These are phyloP conservation scores for Papilionanthe hybrid DNA, from an alignment of 116 monocot species.

Conservation along the genomic window DNA sequence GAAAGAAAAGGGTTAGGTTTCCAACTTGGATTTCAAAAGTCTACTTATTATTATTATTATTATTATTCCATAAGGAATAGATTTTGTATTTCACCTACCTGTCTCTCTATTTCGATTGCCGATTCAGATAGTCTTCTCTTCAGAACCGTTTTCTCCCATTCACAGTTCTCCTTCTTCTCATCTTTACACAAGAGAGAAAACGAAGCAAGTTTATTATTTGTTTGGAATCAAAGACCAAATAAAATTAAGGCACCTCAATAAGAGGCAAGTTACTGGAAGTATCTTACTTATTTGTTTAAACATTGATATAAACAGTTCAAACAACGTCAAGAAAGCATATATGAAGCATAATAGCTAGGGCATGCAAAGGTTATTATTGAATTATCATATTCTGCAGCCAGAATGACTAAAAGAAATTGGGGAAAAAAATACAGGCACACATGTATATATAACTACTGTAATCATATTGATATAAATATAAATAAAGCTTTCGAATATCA, in stretches of 20 bases:
- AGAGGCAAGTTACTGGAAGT: background rate
- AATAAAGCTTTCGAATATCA: too few species aligned
- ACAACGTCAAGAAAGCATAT: background rate
- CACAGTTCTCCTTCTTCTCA: conserved; percentile 55
- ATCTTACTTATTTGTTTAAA: background rate
- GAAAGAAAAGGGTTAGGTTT: conserved; percentile 8
- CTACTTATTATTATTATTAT: background rate
- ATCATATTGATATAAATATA: too few species aligned
- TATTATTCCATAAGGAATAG: background rate
- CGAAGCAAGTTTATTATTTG: background rate
- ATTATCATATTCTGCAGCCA: too few species aligned
- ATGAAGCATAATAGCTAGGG: too few species aligned
- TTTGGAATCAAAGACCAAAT: background rate
- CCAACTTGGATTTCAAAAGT: background rate
- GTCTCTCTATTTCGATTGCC: conserved; percentile 77
- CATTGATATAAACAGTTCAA: background rate
- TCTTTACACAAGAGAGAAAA: conserved; percentile 24
- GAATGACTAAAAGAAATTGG: too few species aligned
- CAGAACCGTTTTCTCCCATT: conserved; percentile 60
- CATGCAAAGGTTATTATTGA: too few species aligned
- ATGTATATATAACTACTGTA: too few species aligned
- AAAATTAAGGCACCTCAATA: background rate
- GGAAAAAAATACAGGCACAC: too few species aligned
- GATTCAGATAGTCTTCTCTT: conserved; percentile 69
- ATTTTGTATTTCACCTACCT: conserved; percentile 27